Conservation (phyloP, 129 eudicot species). For the Calendula officinalis region DNA sequence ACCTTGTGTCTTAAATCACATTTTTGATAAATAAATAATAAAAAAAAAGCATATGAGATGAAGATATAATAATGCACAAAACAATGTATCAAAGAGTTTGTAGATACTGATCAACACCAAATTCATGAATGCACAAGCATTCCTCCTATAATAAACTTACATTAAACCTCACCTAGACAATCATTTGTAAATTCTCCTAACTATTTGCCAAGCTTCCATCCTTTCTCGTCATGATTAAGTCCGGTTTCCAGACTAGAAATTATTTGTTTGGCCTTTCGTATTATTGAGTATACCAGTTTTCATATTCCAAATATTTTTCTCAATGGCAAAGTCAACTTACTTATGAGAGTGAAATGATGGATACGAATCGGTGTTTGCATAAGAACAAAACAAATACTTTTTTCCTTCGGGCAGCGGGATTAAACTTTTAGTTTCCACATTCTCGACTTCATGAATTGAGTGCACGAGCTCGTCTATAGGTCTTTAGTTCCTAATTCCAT, state of each 20-base stretch:
- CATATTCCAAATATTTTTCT: no score
- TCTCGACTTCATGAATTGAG: background rate
- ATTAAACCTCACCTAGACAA: slow-evolving; percentile 2
- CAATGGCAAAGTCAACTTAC: no score
- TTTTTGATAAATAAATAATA: no score
- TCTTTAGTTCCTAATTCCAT: background rate
- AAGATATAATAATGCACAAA: background rate
- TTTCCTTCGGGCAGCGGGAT: background rate
- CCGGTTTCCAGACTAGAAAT: background rate
- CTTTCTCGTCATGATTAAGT: background rate
- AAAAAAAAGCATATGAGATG: background rate
- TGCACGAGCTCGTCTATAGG: background rate
- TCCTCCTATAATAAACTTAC: background rate
- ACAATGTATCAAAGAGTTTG: background rate
- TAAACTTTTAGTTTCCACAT: no score
- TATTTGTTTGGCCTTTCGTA: background rate
- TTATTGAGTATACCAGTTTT: no score
- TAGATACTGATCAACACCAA: background rate
- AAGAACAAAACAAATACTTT: slow-evolving; percentile 10
- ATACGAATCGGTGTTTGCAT: background rate
- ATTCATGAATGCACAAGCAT: background rate
- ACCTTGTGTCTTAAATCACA: no score
- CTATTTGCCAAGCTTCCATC: background rate
- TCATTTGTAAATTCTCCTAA: background rate
- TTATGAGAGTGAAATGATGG: no score